Evolutionary conservation across 305 asterid genomes (phyloP).

Genomic region (Rubia peregrina): DNA sequence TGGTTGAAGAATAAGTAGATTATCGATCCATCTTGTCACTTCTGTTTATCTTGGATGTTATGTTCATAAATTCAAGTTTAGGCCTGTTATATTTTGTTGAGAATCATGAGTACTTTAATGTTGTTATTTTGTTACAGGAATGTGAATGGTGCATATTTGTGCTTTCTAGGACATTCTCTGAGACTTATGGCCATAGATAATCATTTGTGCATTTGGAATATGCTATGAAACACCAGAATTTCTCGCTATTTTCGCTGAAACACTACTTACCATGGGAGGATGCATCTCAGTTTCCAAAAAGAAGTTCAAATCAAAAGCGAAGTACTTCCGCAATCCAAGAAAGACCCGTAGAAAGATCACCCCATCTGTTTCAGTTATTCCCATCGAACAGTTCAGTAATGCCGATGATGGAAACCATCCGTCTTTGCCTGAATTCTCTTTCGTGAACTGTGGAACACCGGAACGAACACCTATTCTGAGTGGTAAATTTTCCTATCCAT

Average conservation of each 20-base stretch:
- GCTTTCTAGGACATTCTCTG: slow-evolving; percentile 2
- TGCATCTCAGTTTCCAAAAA: slow-evolving; percentile 64
- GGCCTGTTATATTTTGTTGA: background rate
- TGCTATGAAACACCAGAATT: slow-evolving; percentile 17
- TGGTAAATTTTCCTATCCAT: slow-evolving; percentile 24
- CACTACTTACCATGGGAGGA: slow-evolving; percentile 58
- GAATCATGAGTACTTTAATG: background rate
- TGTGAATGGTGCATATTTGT: background rate
- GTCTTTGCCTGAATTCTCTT: slow-evolving; percentile 30
- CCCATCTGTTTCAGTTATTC: slow-evolving; percentile 46
- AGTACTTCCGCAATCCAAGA: slow-evolving; percentile 41
- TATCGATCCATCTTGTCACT: background rate
- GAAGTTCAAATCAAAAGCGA: slow-evolving; percentile 47
- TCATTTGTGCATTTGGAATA: background rate
- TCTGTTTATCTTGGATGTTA: background rate
- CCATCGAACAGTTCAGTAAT: slow-evolving; percentile 29
- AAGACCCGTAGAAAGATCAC: slow-evolving; percentile 49
- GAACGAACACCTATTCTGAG: slow-evolving; percentile 14
- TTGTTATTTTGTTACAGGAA: slow-evolving; percentile 6
- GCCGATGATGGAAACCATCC: slow-evolving; percentile 21
- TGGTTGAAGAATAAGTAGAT: background rate
- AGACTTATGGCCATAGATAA: background rate
- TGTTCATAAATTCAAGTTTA: background rate
- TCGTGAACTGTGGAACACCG: slow-evolving; percentile 6
- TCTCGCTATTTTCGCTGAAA: slow-evolving; percentile 22